Evolutionary conservation across 139 green algal species (phyloP), one percentile per base, ranked within the genome.

Genomic region (Chlamydomonas urium): DNA sequence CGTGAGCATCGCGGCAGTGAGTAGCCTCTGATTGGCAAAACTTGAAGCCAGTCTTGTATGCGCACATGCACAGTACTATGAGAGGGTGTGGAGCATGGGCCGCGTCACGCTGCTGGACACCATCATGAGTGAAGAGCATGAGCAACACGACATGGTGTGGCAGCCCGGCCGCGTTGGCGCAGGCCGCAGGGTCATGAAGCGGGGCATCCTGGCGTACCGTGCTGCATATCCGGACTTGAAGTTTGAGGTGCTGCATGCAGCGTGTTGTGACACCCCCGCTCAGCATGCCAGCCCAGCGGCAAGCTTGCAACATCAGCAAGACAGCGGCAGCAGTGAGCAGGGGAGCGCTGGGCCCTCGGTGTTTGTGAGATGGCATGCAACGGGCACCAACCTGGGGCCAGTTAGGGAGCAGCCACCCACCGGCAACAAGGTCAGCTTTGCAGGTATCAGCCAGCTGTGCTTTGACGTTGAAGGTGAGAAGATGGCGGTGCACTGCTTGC

Each of bases 111-210:
- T n/a, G n/a, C n/a, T n/a, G n/a, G n/a, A n/a, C n/a, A n/a, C n/a
- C n/a, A n/a, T n/a, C n/a, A n/a, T n/a, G n/a, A n/a, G n/a, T n/a
- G n/a, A n/a, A n/a, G n/a, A n/a, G n/a, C n/a, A n/a, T n/a, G n/a
- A n/a, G n/a, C 53, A 62, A 17, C 53, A 62, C 24, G 53, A 62
- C 53, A 62, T 62, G 53, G n/a, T 62, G 23, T 62, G 53, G 53
- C 53, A 62, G 53, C 53, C 53, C 4, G 24, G 19, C 14, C 53
- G 53, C 19, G 53, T 62, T 5, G 53, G 53, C 23, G 5, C 24
- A 14, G 53, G 53, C 10, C 53, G 53, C 24, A 26, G 53, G 5
- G 17, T 17, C 5, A 62, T 62, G 53, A 62, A 62, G 53, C 21
- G 53, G n/a, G 53, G 53, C 23, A 31, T 62, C 53, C 53, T 62